These are phyloP conservation scores for Cercospora beticola DNA, from an alignment of 2,329 filamentous ascomycete species.

Conservation along the genomic window DNA sequence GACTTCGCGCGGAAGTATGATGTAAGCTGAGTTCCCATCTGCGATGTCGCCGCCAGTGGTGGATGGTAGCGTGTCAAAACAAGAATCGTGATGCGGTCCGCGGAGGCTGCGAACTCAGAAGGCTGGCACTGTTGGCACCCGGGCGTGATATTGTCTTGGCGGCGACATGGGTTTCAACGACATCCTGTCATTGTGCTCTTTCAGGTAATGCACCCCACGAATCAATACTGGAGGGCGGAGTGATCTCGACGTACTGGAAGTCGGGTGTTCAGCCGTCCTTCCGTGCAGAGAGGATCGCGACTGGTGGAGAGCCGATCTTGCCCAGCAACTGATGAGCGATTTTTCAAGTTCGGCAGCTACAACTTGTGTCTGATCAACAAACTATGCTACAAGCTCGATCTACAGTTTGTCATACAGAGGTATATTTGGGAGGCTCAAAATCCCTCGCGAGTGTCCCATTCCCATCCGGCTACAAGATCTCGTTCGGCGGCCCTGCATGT, in stretches of 20 bases:
- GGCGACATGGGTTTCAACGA: neutral
- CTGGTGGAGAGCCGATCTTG: neutral
- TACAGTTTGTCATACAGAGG: neutral
- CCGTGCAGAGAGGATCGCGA: neutral
- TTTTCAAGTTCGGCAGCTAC: neutral
- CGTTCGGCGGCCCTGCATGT: neutral
- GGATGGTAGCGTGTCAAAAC: neutral
- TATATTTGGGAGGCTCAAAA: neutral
- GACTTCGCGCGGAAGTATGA: neutral
- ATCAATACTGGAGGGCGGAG: neutral
- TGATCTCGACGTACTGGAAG: neutral
- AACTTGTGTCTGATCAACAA: neutral
- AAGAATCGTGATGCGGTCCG: neutral
- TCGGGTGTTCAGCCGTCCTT: neutral
- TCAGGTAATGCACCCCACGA: neutral
- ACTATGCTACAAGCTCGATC: neutral
- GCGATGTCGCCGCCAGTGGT: neutral
- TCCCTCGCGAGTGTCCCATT: neutral
- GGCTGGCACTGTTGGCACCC: neutral
- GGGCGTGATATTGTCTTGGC: neutral
- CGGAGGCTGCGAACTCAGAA: neutral
- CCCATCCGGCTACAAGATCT: neutral
- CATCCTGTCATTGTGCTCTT: neutral
- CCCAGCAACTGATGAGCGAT: neutral
- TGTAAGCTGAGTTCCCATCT: conserved; percentile 4